phyloP scores from a whole-genome alignment of 2,329 filamentous ascomycete species.

The Alternaria postmessia region DNA sequence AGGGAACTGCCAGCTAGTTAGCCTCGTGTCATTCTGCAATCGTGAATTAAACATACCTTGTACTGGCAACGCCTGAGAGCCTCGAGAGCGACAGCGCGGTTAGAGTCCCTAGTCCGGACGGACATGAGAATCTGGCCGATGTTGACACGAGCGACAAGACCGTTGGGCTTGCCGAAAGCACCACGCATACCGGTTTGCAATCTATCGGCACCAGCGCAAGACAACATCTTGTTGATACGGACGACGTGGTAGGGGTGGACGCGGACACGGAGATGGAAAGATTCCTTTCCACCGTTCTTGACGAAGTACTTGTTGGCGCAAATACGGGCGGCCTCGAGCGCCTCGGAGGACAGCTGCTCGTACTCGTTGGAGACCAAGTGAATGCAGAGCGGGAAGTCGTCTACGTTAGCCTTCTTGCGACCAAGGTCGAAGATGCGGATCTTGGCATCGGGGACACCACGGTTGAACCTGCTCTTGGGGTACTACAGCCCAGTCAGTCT shows the following conservation, averaged over 20 bases:
- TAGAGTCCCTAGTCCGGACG: slow-evolving; percentile 93
- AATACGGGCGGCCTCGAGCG: slow-evolving; percentile 99
- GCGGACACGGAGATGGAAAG: slow-evolving; percentile 76
- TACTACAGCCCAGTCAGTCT: slow-evolving; percentile 72
- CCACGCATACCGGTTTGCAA: slow-evolving; percentile 99
- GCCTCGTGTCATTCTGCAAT: not conserved
- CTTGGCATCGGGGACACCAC: slow-evolving; percentile 86
- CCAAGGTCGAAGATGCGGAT: slow-evolving; percentile 99
- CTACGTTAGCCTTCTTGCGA: slow-evolving; percentile 97
- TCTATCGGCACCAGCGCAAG: slow-evolving; percentile 99
- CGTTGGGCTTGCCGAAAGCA: slow-evolving; percentile 99
- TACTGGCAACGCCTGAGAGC: slow-evolving; percentile 99
- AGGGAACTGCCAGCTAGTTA: slow-evolving; percentile 69
- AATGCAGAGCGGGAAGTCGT: slow-evolving; percentile 98
- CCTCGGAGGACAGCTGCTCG: slow-evolving; percentile 99
- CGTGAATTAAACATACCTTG: slow-evolving; percentile 65
- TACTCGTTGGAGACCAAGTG: slow-evolving; percentile 99
- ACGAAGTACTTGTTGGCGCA: slow-evolving; percentile 98
- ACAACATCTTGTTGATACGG: slow-evolving; percentile 99
- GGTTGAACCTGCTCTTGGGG: slow-evolving; percentile 99
- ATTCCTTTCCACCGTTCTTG: slow-evolving; percentile 74
- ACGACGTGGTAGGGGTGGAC: slow-evolving; percentile 99
- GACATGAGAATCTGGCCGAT: slow-evolving; percentile 99
- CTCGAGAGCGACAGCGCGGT: slow-evolving; percentile 94
- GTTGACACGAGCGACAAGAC: slow-evolving; percentile 99